Evolutionary conservation across 2,329 filamentous ascomycete species (phyloP).

Genomic region (Balansia obtecta): DNA sequence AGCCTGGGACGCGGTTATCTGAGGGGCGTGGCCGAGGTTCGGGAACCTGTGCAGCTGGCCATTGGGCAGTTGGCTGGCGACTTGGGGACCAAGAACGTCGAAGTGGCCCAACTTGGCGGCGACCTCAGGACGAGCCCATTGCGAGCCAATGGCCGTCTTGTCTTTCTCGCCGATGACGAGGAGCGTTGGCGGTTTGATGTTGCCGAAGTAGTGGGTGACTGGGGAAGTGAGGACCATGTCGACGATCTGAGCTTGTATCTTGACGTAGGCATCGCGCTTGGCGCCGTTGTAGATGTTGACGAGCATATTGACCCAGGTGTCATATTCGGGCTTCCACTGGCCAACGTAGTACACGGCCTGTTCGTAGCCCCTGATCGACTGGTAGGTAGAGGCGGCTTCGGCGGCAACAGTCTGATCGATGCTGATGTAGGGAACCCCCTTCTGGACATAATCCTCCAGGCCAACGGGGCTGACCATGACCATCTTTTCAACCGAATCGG

Average conservation of each 20-base stretch:
- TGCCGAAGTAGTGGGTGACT: constrained; percentile 35
- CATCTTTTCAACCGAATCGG: constrained; percentile 26
- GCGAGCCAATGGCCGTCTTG: constrained; percentile 41
- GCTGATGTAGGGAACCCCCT: constrained; percentile 33
- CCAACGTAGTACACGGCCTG: constrained; percentile 35
- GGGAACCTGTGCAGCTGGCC: constrained; percentile 33
- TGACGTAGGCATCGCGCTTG: constrained; percentile 28
- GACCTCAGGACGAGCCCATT: constrained; percentile 33
- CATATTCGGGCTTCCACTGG: constrained; percentile 36
- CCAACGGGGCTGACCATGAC: constrained; percentile 40
- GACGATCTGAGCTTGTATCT: constrained; percentile 36
- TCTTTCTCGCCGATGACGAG: constrained; percentile 39
- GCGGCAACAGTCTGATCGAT: constrained; percentile 26
- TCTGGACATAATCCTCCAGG: constrained; percentile 39
- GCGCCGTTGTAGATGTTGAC: constrained; percentile 36
- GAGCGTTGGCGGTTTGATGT: constrained; percentile 31
- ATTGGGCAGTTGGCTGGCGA: constrained; percentile 29
- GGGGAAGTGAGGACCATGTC: constrained; percentile 43
- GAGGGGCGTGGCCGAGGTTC: constrained; percentile 38
- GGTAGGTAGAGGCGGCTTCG: constrained; percentile 29
- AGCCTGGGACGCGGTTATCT: constrained; percentile 34
- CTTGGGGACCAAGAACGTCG: constrained; percentile 32
- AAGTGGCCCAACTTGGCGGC: constrained; percentile 35
- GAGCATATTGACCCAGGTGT: constrained; percentile 43
- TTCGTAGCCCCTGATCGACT: constrained; percentile 32